phyloP scores from a whole-genome alignment of 192 early-diverging fungal species.

The Coemansia sp. region DNA sequence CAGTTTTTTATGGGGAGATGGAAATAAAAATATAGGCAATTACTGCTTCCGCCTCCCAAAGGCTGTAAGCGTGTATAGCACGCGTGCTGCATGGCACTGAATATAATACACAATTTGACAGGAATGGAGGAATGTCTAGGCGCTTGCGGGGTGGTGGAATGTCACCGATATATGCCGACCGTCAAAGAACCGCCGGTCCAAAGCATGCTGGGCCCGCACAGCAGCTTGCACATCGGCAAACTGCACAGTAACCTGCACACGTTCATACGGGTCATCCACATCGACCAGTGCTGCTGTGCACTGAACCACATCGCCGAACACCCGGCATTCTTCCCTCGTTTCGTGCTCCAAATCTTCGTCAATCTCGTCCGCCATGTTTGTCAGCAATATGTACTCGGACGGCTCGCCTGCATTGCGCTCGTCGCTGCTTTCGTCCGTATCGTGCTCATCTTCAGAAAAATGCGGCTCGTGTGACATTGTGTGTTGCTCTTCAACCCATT shows the following conservation, averaged over 20 bases:
- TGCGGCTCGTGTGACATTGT: too few species aligned
- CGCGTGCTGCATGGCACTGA: neutral
- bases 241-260: conserved; percentile 29
- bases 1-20: neutral
- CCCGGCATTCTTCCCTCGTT: conserved; percentile 35
- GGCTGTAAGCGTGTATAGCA: neutral
- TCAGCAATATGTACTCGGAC: conserved; percentile 18
- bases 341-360: conserved; percentile 36
- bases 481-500: conserved; percentile 24
- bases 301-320: conserved; percentile 29
- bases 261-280: conserved; percentile 15
- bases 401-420: conserved; percentile 19
- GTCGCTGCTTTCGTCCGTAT: neutral
- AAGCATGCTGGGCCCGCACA: conserved; percentile 18
- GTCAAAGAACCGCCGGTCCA: conserved; percentile 45
- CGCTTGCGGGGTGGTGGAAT: conserved; percentile 4
- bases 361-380: conserved; percentile 43
- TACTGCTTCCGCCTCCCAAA: neutral
- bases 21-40: neutral
- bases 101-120: neutral
- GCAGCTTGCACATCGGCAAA: conserved; percentile 34
- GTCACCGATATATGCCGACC: conserved; percentile 37
- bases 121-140: neutral
- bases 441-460: neutral
- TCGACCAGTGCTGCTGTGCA: conserved; percentile 11